Evolutionary conservation across 495 filamentous ascomycete genomes (phyloP), one percentile per base, ranked within the genome.

Genomic region (Penicillium macrosclerotiorum): DNA sequence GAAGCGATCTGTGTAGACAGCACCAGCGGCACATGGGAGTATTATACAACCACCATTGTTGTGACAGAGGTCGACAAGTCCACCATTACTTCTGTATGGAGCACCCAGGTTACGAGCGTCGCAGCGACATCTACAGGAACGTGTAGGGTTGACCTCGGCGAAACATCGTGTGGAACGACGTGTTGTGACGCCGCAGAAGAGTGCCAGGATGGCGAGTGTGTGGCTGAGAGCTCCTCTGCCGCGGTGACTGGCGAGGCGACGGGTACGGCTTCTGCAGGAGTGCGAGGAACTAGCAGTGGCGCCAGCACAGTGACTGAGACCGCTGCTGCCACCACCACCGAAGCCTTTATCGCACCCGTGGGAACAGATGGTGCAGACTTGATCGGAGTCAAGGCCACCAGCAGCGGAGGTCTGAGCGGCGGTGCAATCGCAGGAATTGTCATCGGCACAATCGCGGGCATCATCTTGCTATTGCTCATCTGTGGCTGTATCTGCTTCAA

Each of bases 381-480:
- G 24, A 71, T 63, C 65, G 78, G 65, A 45, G 69, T 57, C 1
- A 60, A 69, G n/a, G 63, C 67, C 14, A 43, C 62, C 14, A 58
- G 56, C 29, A 42, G 20, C 8, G 62, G 74, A 45, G 71, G 75
- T 38, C 72, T 96, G 35, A 89, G 84, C 58, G 81, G 79, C 37
- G 90, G 90, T 46, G 90, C 90, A 18, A 95, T 96, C 55, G 90
- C 90, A n/a, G 90, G 90, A 32, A 96, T 96, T 52, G 90, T 96
- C 49, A 86, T 96, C 37, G 90, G 90, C 51, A 81, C 83, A 4
- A 78, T 96, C 52, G 80, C 78, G n/a, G 90, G 85, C 55, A 74
- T 90, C 17, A 62, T 84, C 37, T 64, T 95, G 2, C 73, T 95
- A 12, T 58, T 88, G 8, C 76, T 92, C 3, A 53, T 95, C 40